Evolutionary conservation across 73 alveolate genomes (phyloP).

Genomic region (Diophrys sp.): DNA sequence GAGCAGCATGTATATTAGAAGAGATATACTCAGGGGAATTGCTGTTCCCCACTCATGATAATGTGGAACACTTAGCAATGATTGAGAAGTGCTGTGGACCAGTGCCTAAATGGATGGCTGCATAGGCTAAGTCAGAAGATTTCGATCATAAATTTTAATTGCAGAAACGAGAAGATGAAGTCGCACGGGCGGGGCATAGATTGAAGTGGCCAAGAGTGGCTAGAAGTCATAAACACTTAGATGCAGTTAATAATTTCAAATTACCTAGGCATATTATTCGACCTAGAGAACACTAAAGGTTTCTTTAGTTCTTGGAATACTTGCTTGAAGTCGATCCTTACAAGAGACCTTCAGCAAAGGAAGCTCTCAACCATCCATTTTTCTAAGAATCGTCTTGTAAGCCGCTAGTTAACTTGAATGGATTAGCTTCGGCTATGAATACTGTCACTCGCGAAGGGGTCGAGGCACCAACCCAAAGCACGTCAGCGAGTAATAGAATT

Average conservation of each 20-base stretch:
- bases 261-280: conserved; percentile 22
- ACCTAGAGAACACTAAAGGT: conserved; percentile 43
- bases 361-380: conserved; percentile 69
- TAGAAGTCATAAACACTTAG: background rate
- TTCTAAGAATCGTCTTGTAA: background rate
- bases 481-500: too few species aligned
- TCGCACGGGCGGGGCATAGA: conserved; percentile 1
- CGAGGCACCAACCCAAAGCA: too few species aligned
- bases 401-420: background rate
- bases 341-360: conserved; percentile 62
- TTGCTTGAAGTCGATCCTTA: conserved; percentile 71
- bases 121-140: conserved; percentile 21
- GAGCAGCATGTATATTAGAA: conserved; percentile 91
- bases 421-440: background rate
- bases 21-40: conserved; percentile 97
- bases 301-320: conserved; percentile 51
- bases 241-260: conserved; percentile 22
- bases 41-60: conserved; percentile 90
- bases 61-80: conserved; percentile 91
- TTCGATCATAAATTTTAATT: conserved; percentile 15
- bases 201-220: conserved; percentile 17
- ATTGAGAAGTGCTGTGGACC: conserved; percentile 89
- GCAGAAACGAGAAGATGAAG: conserved; percentile 4
- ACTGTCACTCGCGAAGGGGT: too few species aligned
- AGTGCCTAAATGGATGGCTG: conserved; percentile 92